Percentiles rank a stretch among this genome's conserved stretches.
Conservation (phyloP, 129 eudicot species). For the Scalesia atractyloides region DNA sequence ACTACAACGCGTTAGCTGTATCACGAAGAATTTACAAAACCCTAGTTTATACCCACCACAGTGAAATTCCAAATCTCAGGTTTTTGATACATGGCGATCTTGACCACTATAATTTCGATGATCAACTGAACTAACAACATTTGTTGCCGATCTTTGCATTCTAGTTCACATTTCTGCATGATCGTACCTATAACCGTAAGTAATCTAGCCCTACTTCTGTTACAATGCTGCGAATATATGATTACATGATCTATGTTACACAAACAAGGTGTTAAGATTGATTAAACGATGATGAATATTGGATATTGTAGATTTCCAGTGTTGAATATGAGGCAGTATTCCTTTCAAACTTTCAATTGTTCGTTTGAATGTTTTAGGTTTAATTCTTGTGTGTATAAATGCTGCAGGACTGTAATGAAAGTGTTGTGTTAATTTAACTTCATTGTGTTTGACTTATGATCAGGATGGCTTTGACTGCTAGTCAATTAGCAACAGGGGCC, state of each 20-base stretch:
- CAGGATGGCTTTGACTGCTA: slow-evolving; percentile 43
- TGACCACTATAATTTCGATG: slow-evolving; percentile 22
- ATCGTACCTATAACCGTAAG: slow-evolving; percentile 20
- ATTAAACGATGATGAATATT: not conserved
- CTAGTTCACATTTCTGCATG: slow-evolving; percentile 13
- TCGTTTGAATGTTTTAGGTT: not conserved
- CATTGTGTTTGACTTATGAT: slow-evolving; percentile 20
- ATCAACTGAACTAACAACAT: slow-evolving; percentile 4
- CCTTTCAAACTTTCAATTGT: not conserved
- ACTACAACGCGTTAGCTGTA: too few species aligned
- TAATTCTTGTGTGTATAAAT: not conserved
- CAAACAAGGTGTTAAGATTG: not conserved
- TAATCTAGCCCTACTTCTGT: not conserved
- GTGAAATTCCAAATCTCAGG: not conserved
- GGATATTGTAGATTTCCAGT: too few species aligned
- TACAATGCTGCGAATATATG: not conserved
- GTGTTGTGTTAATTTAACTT: not conserved
- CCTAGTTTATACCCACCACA: not conserved
- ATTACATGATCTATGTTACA: slow-evolving; percentile 6
- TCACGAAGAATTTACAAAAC: not conserved
- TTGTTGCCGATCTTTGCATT: not conserved
- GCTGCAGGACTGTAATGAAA: not conserved
- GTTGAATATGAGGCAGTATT: too few species aligned
- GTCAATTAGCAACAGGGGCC: slow-evolving; percentile 30
- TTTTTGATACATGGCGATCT: slow-evolving; percentile 14